These are phyloP conservation scores for Fusarium phyllophilum DNA, from an alignment of 2,329 filamentous ascomycete genomes.

Conservation along the genomic window DNA sequence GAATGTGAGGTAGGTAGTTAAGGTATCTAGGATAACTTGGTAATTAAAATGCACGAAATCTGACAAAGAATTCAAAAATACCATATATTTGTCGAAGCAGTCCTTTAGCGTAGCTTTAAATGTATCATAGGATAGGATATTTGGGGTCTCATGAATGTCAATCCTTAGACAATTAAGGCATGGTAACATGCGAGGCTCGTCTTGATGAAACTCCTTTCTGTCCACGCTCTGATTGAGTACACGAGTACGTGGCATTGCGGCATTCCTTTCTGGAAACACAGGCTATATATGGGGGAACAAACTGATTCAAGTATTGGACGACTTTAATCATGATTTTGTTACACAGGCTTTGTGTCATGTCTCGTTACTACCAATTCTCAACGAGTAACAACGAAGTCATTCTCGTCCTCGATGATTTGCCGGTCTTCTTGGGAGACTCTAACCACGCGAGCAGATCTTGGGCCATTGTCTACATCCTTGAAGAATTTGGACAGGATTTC, in stretches of 20 bases:
- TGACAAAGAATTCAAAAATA: not conserved
- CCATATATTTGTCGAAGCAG: not conserved
- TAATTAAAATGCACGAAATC: not conserved
- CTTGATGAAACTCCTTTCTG: not conserved
- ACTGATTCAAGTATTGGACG: not conserved
- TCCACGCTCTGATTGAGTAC: not conserved
- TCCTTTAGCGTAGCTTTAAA: too few relatives aligned
- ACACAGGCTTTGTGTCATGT: not conserved
- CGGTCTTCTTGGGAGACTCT: conserved; percentile 77
- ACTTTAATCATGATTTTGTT: not conserved
- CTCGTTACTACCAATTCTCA: conserved; percentile 29
- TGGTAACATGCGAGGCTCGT: not conserved
- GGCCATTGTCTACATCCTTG: conserved; percentile 79
- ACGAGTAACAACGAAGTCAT: conserved; percentile 68
- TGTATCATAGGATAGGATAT: not conserved
- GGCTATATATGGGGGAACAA: not conserved
- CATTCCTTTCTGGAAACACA: not conserved
- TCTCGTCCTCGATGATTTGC: conserved; percentile 72
- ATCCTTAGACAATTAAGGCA: not conserved
- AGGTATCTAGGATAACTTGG: not conserved
- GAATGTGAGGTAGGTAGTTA: not conserved
- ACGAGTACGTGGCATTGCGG: not conserved
- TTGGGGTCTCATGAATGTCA: not conserved
- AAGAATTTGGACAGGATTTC: conserved; percentile 75
- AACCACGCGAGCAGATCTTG: conserved; percentile 75